Percentiles rank a stretch among this genome's conserved stretches.
phyloP scores from a whole-genome alignment of 345 rosid genomes.

The Noccaea bulbosa region DNA sequence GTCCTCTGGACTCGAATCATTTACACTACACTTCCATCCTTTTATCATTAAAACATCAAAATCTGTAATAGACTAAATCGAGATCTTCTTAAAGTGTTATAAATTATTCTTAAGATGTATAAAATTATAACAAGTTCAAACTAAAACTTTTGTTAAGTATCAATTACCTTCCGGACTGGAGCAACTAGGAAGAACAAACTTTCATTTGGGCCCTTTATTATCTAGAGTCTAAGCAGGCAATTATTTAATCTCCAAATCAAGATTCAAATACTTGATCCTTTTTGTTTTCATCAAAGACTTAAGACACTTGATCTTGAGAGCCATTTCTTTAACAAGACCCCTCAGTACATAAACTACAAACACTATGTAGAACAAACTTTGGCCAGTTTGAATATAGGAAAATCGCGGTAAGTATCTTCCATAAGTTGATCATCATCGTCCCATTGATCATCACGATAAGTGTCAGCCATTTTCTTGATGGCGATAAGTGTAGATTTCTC shows the following conservation, averaged over 20 bases:
- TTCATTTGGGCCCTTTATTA: not conserved
- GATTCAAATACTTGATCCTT: too few relatives aligned
- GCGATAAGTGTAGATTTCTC: not conserved
- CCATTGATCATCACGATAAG: slow-evolving; percentile 10
- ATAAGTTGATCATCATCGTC: not conserved
- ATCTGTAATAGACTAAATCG: too few relatives aligned
- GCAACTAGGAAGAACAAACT: not conserved
- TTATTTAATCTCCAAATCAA: too few relatives aligned
- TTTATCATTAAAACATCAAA: too few relatives aligned
- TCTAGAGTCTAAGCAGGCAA: too few relatives aligned
- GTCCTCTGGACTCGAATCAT: too few relatives aligned
- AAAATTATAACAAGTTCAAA: not conserved
- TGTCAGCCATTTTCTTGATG: not conserved
- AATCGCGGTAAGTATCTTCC: not conserved
- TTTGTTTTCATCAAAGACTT: too few relatives aligned
- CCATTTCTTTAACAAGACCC: too few relatives aligned
- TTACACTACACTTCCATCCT: too few relatives aligned
- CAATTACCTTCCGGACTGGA: not conserved
- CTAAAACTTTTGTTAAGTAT: not conserved
- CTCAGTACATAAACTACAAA: too few relatives aligned
- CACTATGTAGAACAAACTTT: not conserved
- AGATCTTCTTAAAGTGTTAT: not conserved
- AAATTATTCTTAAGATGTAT: not conserved
- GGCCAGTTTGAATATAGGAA: not conserved
- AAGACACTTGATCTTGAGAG: too few relatives aligned